phyloP scores from a whole-genome alignment of 2,329 filamentous ascomycete genomes.

The Apiospora saccharicola region DNA sequence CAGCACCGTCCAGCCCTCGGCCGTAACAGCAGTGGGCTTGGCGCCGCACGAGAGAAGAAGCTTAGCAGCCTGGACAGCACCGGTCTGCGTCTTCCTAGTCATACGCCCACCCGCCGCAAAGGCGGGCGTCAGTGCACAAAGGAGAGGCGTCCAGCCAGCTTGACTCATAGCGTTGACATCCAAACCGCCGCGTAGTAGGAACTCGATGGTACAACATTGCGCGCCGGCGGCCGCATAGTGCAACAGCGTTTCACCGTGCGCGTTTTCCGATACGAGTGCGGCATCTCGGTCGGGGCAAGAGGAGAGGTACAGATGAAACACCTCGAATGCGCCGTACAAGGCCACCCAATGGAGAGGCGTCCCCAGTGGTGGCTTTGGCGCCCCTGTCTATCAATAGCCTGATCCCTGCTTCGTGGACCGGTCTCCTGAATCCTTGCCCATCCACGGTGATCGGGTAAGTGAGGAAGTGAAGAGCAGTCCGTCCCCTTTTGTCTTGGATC shows the following conservation, averaged over 20 bases:
- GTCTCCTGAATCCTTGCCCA: background rate
- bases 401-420: constrained; percentile 31
- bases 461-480: constrained; percentile 7
- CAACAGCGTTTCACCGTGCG: constrained; percentile 37
- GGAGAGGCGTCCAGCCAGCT: constrained; percentile 42
- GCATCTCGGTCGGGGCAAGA: constrained; percentile 21
- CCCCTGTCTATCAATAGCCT: constrained; percentile 33
- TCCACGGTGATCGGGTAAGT: background rate
- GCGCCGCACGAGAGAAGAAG: constrained; percentile 38
- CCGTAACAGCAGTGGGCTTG: constrained; percentile 29
- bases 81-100: constrained; percentile 22
- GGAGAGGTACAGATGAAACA: constrained; percentile 24
- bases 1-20: constrained; percentile 39
- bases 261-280: constrained; percentile 28
- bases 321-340: background rate
- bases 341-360: constrained; percentile 35
- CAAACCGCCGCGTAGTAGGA: constrained; percentile 30
- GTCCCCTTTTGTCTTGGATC: background rate
- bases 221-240: constrained; percentile 41
- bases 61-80: constrained; percentile 28
- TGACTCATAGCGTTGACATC: constrained; percentile 34
- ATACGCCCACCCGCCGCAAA: too few species aligned
- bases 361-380: constrained; percentile 30
- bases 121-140: constrained; percentile 37
- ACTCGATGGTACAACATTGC: constrained; percentile 33